Evolutionary conservation across 140 eudicot genomes (phyloP), one percentile per base, ranked within the genome.

Genomic region (Cichorium intybus): DNA sequence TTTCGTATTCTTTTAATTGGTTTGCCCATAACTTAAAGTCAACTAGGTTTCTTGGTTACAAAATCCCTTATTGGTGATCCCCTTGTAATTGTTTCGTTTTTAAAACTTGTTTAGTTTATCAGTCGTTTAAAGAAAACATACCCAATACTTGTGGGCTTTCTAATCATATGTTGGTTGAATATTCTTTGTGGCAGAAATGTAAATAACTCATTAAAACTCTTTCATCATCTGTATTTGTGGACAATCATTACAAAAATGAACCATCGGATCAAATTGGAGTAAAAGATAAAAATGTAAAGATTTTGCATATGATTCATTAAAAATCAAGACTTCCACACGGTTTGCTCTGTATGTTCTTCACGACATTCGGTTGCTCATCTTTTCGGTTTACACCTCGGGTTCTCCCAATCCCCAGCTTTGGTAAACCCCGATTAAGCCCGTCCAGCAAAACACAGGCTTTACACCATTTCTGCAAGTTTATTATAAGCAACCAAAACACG

Each of bases 371-470:
- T 67, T 66, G 58, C 26, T 21, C 57, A 9, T 70, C 81, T 55
- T 70, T 77, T n/a, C 27, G 72, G 62, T 77, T 82, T 23, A 72
- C 54, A 47, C 88, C 94, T 47, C 97, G 77, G 22, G 72, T 87
- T 33, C 99, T 83, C 48, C 99, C 97, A 33, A 93, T 88, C 52
- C 99, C 99, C 33, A 85, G 72, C 71, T 93, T 93, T 11, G 97
- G 99, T 57, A 93, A 79, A 64, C 99, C 99, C 8, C 99, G 85
- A 67, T 93, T 93, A 43, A 88, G 74, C 61, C 97, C 97, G 56
- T 93, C 97, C 68, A 93, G 78, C 79, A 93, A 76, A 59, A 88
- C 97, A 74, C 99, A 93, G 0, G 97, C 99, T 70, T 93, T 93
- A 67, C 99, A 93, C 99, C 99, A 88, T 88, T 88, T 93, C 99